A percentile compares a stretch with the other conserved stretches of the same genome.
Conservation (phyloP, 2,329 filamentous ascomycete genomes). For the Hysterium pulicare region DNA sequence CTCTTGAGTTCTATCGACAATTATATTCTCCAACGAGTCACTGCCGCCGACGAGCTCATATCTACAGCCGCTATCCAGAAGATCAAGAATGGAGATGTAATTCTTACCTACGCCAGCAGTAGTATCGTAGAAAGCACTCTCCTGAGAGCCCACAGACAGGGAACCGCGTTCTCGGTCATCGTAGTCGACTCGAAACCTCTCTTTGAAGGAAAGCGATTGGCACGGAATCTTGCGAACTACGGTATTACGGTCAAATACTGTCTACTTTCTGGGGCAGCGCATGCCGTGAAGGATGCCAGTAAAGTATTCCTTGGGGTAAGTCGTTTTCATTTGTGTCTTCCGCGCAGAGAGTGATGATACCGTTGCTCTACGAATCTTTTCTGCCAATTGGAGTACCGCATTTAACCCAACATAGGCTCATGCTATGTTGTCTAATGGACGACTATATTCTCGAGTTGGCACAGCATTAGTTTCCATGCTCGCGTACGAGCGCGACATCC, state of each 20-base stretch:
- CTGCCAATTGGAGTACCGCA: neutral
- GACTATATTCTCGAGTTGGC: too few species aligned
- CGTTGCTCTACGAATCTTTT: too few species aligned
- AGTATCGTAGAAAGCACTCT: slow-evolving; percentile 82
- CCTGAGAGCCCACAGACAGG: slow-evolving; percentile 64
- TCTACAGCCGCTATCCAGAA: slow-evolving; percentile 70
- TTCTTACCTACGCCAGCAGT: slow-evolving; percentile 84
- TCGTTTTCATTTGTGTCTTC: too few species aligned
- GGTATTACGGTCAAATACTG: slow-evolving; percentile 79
- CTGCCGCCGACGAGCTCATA: slow-evolving; percentile 81
- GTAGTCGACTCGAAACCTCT: slow-evolving; percentile 75
- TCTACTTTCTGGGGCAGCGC: slow-evolving; percentile 72
- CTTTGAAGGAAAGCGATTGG: slow-evolving; percentile 68
- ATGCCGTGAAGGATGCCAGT: slow-evolving; percentile 67
- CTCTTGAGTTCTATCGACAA: slow-evolving; percentile 79
- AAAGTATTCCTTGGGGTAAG: slow-evolving; percentile 81
- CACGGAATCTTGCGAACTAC: slow-evolving; percentile 64
- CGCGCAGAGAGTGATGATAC: too few species aligned
- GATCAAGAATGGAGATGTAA: slow-evolving; percentile 74
- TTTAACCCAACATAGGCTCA: slow-evolving; percentile 52
- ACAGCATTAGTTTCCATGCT: slow-evolving; percentile 84
- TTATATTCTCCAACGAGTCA: slow-evolving; percentile 88
- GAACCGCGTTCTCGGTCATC: slow-evolving; percentile 77
- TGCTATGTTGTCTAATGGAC: slow-evolving; percentile 95
- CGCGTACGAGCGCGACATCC: slow-evolving; percentile 70